Percentiles rank a stretch among this genome's conserved stretches.
Conservation (phyloP, 140 eudicot genomes). For the Stevia rebaudiana region DNA sequence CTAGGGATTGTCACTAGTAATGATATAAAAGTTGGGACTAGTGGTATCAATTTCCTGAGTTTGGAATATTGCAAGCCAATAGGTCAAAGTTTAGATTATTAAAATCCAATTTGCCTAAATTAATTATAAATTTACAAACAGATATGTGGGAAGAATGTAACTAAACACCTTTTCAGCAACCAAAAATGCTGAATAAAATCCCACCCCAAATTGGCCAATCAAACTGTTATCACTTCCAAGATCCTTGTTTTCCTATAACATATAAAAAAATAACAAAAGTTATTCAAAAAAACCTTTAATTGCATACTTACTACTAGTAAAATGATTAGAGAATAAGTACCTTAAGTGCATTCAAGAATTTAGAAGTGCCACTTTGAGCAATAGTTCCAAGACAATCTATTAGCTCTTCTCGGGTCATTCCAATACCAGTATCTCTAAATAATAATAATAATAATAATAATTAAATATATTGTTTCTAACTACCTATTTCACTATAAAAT, state of each 20-base stretch:
- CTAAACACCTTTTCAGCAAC: constrained; percentile 78
- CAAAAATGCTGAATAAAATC: constrained; percentile 93
- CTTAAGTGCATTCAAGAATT: constrained; percentile 83
- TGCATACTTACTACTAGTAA: background rate
- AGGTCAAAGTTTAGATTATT: too few species aligned
- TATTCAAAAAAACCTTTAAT: background rate
- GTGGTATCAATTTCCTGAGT: too few species aligned
- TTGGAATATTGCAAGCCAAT: too few species aligned
- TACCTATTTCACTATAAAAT: background rate
- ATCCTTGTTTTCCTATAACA: constrained; percentile 77
- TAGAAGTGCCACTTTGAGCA: constrained; percentile 98
- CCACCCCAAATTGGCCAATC: constrained; percentile 98
- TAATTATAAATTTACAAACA: background rate
- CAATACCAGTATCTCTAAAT: constrained; percentile 86
- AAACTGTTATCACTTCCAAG: constrained; percentile 80
- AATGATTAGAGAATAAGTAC: constrained; percentile 21
- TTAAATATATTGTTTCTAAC: background rate
- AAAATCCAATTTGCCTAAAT: too few species aligned
- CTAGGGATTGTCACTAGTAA: too few species aligned
- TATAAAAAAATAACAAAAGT: background rate
- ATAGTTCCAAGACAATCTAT: constrained; percentile 93
- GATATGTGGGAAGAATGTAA: background rate
- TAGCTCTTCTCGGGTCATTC: constrained; percentile 94
- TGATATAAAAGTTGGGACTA: too few species aligned
- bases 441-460: background rate